Conservation (phyloP, 2,329 filamentous ascomycete species). For the Colletotrichum spinosum region DNA sequence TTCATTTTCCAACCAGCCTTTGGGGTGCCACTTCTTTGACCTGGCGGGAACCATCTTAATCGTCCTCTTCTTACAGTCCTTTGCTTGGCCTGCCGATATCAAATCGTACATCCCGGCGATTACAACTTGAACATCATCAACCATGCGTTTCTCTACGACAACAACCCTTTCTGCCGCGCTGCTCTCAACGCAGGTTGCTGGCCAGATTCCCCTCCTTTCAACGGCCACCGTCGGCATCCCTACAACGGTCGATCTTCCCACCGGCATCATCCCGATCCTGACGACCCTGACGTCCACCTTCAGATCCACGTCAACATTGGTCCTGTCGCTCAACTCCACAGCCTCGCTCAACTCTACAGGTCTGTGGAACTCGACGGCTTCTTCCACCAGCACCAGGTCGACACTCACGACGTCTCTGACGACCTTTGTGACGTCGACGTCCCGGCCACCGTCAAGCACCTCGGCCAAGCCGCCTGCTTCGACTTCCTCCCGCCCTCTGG, state of each 20-base stretch:
- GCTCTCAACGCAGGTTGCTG: neutral
- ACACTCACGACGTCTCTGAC: neutral
- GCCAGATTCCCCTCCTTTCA: neutral
- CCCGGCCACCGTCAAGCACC: no score
- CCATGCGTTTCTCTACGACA: conserved; percentile 8
- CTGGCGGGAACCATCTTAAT: conserved; percentile 11
- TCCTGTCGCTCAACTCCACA: no score
- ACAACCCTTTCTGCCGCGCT: conserved; percentile 5
- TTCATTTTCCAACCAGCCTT: conserved; percentile 1
- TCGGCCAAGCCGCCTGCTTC: no score
- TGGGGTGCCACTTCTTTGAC: neutral
- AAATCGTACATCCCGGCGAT: conserved; percentile 1
- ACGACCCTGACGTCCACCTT: no score
- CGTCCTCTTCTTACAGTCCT: neutral
- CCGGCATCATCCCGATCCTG: no score
- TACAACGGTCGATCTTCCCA: neutral
- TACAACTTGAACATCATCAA: neutral
- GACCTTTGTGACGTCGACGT: no score
- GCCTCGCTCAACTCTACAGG: no score
- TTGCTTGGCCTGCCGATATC: neutral
- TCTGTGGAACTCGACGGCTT: no score
- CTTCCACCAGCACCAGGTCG: neutral
- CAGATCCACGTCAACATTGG: no score
- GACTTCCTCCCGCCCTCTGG: no score
- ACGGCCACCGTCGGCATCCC: neutral